phyloP scores from a whole-genome alignment of 2,329 filamentous ascomycete species.

The Pestalotiopsis sp. region DNA sequence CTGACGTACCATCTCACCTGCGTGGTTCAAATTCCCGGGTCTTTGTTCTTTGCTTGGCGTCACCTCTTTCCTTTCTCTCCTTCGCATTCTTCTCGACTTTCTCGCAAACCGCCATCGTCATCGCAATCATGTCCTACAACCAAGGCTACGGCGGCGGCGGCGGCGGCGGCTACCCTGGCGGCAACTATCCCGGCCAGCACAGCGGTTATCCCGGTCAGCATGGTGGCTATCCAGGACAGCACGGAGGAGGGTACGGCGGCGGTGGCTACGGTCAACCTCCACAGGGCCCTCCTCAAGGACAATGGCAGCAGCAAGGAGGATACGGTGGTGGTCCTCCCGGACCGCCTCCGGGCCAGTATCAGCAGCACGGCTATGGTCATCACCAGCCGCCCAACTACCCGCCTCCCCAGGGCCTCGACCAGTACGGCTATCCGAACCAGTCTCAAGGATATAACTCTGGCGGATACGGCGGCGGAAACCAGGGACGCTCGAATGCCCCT shows the following conservation, averaged over 20 bases:
- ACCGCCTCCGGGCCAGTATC: conserved; percentile 12
- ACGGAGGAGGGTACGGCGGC: conserved; percentile 10
- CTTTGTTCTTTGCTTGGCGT: background rate
- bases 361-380: conserved; percentile 15
- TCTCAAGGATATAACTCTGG: conserved; percentile 23
- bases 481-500: background rate
- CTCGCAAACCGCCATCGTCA: background rate
- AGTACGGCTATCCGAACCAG: conserved; percentile 47
- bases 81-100: background rate
- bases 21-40: background rate
- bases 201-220: conserved; percentile 7
- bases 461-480: conserved; percentile 29
- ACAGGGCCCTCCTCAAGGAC: conserved; percentile 5
- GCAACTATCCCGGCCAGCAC: conserved; percentile 2
- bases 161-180: conserved; percentile 13
- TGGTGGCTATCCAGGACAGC: conserved; percentile 3
- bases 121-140: conserved; percentile 12
- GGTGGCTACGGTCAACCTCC: conserved; percentile 13
- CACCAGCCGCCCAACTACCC: conserved; percentile 30
- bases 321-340: conserved; percentile 21
- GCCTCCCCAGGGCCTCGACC: conserved; percentile 44
- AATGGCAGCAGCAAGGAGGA: conserved; percentile 17
- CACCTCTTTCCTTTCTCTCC: background rate
- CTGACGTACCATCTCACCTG: too few species aligned
- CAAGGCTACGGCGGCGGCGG: conserved; percentile 15